Conservation (phyloP, 768 basidiomycete species). For the Nidularia sp. region DNA sequence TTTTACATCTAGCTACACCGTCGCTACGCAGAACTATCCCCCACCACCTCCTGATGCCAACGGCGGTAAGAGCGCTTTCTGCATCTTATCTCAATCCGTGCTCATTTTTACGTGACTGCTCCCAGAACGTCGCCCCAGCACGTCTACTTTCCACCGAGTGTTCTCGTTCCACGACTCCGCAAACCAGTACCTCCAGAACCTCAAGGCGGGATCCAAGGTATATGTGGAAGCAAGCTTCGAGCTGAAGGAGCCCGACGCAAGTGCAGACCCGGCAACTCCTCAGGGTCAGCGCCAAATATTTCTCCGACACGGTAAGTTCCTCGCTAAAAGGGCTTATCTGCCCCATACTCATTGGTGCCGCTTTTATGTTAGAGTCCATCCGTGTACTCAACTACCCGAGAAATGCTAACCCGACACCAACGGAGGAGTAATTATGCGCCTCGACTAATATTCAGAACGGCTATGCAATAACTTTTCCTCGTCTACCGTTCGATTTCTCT, state of each 20-base stretch:
- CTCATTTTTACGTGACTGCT: background rate
- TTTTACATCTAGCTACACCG: constrained; percentile 52
- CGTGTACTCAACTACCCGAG: constrained; percentile 22
- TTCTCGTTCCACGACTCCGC: constrained; percentile 63
- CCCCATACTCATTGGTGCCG: background rate
- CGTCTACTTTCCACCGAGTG: constrained; percentile 73
- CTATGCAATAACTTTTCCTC: too few species aligned
- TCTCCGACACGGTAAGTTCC: constrained; percentile 62
- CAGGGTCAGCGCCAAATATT: constrained; percentile 81
- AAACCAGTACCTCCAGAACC: constrained; percentile 60
- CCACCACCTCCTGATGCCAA: constrained; percentile 55
- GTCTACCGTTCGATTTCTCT: background rate
- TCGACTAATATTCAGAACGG: too few species aligned
- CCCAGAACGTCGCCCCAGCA: constrained; percentile 46
- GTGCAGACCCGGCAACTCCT: constrained; percentile 61
- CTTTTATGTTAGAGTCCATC: constrained; percentile 40
- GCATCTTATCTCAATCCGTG: background rate
- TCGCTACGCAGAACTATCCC: constrained; percentile 67
- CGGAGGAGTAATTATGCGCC: too few species aligned
- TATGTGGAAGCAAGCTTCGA: constrained; percentile 81
- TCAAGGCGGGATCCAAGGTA: constrained; percentile 71
- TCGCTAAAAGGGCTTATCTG: constrained; percentile 7
- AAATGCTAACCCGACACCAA: too few species aligned
- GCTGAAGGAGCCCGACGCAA: constrained; percentile 65
- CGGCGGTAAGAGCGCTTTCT: constrained; percentile 42